Base-by-base conservation (phyloP, 345 rosid genomes). In the Brassica juncea region DNA sequence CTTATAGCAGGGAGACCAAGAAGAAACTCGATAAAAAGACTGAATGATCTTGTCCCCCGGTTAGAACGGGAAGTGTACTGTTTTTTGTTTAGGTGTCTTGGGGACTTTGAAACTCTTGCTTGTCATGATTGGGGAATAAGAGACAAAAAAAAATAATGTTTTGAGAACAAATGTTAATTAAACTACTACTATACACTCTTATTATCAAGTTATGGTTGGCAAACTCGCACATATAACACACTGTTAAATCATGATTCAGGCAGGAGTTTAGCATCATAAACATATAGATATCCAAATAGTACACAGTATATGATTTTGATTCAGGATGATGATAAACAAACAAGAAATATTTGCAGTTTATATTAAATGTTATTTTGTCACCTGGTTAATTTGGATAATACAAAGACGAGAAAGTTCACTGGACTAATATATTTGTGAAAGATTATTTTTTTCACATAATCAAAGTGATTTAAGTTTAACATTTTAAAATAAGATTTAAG, bases 1-100 rank as follows among this genome's bases (percentile, higher is more conserved):
- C 98, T 23, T 95, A 93, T 25, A 90, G 94, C 16, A 93, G 98
- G n/a, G 97, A 91, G 58, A 71, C 89, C 23, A 93, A 87, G 87
- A 59, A 89, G 84, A 85, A 84, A 76, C 62, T 82, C 15, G 83
- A 75, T 15, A 90, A 87, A 77, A 89, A 92, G 67, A 80, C 59
- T 0, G 31, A 80, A 2, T 80, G 60, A 80, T 52, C 37, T 61
- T n/a, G 58, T 3, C 21, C 25, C 25, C 47, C 16, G 23, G 37
- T 19, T 69, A 37, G 49, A 39, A 31, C 10, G 47, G 68, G 21
- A 52, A 27, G 10, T 19, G 4, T 1, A 27, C 6, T 5, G 27
- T 3, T 58, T 27, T 23, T 58, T 8, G 3, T 8, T 57, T 9
- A 58, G 62, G 14, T 21, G 58, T 66, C n/a, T 75, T 3, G 44